Conservation (phyloP, 2,329 filamentous ascomycete genomes). For the Cladophialophora psammophila region DNA sequence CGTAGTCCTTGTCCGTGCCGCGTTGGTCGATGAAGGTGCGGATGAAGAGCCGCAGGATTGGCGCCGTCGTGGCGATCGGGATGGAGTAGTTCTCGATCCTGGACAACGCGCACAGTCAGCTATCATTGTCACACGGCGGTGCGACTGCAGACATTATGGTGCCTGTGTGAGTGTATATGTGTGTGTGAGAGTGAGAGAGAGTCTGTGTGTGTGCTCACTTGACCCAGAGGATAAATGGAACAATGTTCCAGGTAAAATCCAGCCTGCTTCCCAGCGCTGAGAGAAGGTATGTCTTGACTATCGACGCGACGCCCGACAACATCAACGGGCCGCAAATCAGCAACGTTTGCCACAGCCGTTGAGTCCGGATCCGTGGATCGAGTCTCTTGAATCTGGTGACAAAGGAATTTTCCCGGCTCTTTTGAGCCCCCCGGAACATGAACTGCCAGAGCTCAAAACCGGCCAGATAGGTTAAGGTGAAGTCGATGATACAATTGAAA, state of each 20-base stretch:
- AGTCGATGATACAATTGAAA: conserved; percentile 48
- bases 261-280: conserved; percentile 46
- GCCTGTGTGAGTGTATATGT: conserved; percentile 4
- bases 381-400: conserved; percentile 45
- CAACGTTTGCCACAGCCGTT: conserved; percentile 48
- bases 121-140: no score
- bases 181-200: no score
- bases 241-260: conserved; percentile 50
- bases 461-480: conserved; percentile 44
- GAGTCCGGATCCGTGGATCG: conserved; percentile 43
- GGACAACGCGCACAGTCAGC: not conserved
- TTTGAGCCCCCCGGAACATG: conserved; percentile 44
- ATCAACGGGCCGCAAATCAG: conserved; percentile 47
- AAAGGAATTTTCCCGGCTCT: conserved; percentile 41
- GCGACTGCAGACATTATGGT: no score
- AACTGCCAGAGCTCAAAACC: conserved; percentile 49
- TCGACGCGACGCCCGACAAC: conserved; percentile 47
- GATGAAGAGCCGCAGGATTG: conserved; percentile 47
- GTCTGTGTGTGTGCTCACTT: conserved; percentile 44
- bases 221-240: conserved; percentile 48
- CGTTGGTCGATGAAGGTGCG: conserved; percentile 43
- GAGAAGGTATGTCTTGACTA: conserved; percentile 48
- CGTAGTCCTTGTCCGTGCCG: conserved; percentile 15
- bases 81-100: conserved; percentile 51
- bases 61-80: conserved; percentile 47